Conservation (phyloP, 2,329 filamentous ascomycete species). For the Fusarium sp. region DNA sequence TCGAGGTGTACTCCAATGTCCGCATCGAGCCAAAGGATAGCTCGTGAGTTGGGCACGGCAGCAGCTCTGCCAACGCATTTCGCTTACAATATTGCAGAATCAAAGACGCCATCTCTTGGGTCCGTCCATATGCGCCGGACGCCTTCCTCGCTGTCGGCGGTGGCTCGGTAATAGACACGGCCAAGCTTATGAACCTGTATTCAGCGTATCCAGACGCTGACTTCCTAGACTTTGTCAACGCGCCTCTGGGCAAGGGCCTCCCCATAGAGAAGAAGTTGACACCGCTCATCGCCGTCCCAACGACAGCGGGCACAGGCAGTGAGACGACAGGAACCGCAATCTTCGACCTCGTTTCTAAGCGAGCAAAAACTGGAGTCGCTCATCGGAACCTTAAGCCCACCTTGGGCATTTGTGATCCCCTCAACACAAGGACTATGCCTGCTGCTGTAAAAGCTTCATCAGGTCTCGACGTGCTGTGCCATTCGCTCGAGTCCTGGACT, state of each 20-base stretch:
- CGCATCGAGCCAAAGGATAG: constrained; percentile 94
- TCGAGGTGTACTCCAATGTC: constrained; percentile 81
- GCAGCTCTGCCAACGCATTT: background rate
- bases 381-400: constrained; percentile 96
- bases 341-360: constrained; percentile 90
- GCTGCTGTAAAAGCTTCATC: constrained; percentile 90
- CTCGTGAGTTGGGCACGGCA: constrained; percentile 63
- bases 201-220: constrained; percentile 89
- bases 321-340: constrained; percentile 98
- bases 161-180: constrained; percentile 96
- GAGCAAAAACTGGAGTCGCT: constrained; percentile 94
- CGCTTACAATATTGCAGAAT: constrained; percentile 62
- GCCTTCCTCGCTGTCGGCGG: constrained; percentile 89
- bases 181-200: constrained; percentile 98
- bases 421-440: constrained; percentile 97
- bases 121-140: constrained; percentile 81
- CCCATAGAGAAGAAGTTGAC: constrained; percentile 75
- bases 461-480: constrained; percentile 93
- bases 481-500: constrained; percentile 96
- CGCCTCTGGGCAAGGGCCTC: constrained; percentile 86
- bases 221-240: constrained; percentile 98
- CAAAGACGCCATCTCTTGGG: constrained; percentile 87
- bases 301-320: constrained; percentile 84
- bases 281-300: constrained; percentile 84
- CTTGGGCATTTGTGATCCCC: constrained; percentile 82